Percentiles rank a stretch among this genome's conserved stretches.
phyloP scores from a whole-genome alignment of 805 yeast species.

The Yarrowia sp. region DNA sequence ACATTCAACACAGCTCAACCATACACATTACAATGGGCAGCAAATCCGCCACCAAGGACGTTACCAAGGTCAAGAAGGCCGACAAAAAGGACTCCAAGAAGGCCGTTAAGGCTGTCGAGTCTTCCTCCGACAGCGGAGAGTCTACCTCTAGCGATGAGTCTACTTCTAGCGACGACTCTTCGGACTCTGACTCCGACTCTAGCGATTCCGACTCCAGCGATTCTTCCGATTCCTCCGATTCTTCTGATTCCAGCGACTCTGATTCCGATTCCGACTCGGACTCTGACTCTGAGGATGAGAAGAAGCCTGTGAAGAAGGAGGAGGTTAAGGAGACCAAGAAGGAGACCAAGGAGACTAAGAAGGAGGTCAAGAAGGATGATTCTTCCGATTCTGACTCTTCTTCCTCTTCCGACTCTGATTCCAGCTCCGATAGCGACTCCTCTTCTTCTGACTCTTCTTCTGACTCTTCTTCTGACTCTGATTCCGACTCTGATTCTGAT shows the following conservation, averaged over 20 bases:
- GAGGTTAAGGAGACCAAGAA: not conserved
- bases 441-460: constrained; percentile 29
- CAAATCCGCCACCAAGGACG: constrained; percentile 16
- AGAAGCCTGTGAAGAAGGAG: not conserved
- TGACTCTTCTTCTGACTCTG: constrained; percentile 29
- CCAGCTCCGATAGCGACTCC: constrained; percentile 32
- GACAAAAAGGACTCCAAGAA: constrained; percentile 18
- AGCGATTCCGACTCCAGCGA: not conserved
- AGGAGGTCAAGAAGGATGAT: not conserved
- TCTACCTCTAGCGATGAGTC: constrained; percentile 26
- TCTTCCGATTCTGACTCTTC: constrained; percentile 26
- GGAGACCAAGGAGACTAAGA: not conserved
- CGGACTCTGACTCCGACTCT: constrained; percentile 4
- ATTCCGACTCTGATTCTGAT: constrained; percentile 28
- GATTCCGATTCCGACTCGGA: too few species aligned
- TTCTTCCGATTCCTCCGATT: not conserved
- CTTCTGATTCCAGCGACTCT: not conserved
- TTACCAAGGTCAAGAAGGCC: constrained; percentile 14
- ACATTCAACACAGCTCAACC: not conserved
- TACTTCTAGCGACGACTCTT: not conserved
- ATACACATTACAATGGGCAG: constrained; percentile 16
- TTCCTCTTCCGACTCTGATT: constrained; percentile 27
- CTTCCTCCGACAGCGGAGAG: constrained; percentile 35
- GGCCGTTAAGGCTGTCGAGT: constrained; percentile 23
- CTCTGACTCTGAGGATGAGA: constrained; percentile 13